Conservation (phyloP, 2,329 filamentous ascomycete species). For the Fusarium nodosum region DNA sequence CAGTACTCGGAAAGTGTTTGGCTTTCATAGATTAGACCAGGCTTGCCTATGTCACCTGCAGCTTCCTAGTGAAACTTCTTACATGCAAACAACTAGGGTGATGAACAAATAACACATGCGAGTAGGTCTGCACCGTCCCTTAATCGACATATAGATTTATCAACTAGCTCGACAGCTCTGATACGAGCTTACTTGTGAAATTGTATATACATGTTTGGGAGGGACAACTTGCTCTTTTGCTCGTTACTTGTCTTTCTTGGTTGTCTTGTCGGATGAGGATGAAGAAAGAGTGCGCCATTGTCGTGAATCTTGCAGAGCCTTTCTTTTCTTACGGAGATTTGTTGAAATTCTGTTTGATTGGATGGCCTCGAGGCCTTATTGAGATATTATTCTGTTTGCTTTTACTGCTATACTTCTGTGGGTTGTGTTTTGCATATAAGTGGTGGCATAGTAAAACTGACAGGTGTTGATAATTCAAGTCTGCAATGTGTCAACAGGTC, state of each 20-base stretch:
- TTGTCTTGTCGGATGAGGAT: too few relatives aligned
- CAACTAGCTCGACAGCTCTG: background rate
- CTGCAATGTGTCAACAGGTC: background rate
- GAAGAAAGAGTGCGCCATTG: too few relatives aligned
- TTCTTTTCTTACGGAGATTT: too few relatives aligned
- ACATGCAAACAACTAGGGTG: background rate
- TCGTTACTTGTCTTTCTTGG: too few relatives aligned
- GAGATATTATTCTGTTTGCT: too few relatives aligned
- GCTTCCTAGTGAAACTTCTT: background rate
- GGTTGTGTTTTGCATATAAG: background rate
- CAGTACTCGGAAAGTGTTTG: background rate
- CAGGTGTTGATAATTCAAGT: background rate
- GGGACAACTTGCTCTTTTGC: too few relatives aligned
- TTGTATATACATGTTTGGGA: background rate
- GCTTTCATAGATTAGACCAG: background rate
- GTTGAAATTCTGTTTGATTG: too few relatives aligned
- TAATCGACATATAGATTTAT: too few relatives aligned
- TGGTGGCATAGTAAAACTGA: too few relatives aligned
- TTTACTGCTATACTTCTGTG: too few relatives aligned
- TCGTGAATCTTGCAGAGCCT: too few relatives aligned
- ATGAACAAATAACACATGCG: background rate
- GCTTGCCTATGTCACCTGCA: background rate
- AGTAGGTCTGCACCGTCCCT: background rate
- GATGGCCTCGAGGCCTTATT: too few relatives aligned
- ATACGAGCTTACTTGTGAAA: background rate